Conservation (phyloP, 352 stramenopile species). For the Plasmopara muralis region DNA sequence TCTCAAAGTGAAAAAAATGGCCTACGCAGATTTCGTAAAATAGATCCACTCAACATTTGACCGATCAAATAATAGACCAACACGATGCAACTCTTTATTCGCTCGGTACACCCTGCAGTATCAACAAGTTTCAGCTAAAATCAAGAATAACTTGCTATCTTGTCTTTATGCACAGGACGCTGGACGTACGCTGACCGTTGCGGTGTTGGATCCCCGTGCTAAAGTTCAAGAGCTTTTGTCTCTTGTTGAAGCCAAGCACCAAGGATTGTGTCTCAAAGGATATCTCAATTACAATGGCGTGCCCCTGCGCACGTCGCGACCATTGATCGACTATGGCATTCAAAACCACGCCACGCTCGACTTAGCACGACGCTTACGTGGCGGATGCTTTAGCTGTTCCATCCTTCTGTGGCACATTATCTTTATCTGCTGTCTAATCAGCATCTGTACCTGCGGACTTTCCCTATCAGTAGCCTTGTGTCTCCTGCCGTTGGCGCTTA, state of each 20-base stretch:
- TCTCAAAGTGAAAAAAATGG: too few relatives aligned
- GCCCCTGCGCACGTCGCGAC: constrained; percentile 39
- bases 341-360: constrained; percentile 62
- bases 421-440: constrained; percentile 63
- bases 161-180: constrained; percentile 23
- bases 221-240: constrained; percentile 36
- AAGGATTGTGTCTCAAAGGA: constrained; percentile 2
- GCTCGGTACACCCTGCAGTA: constrained; percentile 30
- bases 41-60: neutral
- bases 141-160: neutral
- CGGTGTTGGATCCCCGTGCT: constrained; percentile 18
- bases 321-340: constrained; percentile 57
- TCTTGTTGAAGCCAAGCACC: constrained; percentile 25
- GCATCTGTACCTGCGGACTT: constrained; percentile 66
- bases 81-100: constrained; percentile 66
- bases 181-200: constrained; percentile 33
- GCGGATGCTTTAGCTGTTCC: constrained; percentile 69
- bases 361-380: constrained; percentile 31
- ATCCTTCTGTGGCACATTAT: constrained; percentile 73
- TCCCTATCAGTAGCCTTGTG: constrained; percentile 51
- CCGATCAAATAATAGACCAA: neutral
- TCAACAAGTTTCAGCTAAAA: neutral
- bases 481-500: constrained; percentile 49
- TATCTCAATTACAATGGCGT: constrained; percentile 62
- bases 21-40: too few relatives aligned